Evolutionary conservation across 169 alveolate species (phyloP), one percentile per base, ranked within the genome.

Genomic region (Ichthyophthirius multifiliis): DNA sequence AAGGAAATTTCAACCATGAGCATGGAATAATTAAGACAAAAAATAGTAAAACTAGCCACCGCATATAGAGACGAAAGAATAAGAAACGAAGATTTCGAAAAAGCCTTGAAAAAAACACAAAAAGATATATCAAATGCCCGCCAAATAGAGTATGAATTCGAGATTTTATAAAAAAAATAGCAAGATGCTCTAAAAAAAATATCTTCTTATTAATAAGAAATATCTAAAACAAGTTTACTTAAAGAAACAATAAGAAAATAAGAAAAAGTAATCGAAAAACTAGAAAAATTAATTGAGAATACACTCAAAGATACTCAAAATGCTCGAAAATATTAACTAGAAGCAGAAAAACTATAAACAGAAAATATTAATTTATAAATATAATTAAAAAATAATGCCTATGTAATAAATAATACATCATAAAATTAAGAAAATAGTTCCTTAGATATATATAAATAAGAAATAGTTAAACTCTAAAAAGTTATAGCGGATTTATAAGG

Each of bases 221-320:
- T 94, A 6, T 80, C 89, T 62, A 93, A 92, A 79, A 89, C 89
- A 12, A 86, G 90, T 16, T 71, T 89, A 16, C 93, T 91, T 84
- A 89, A 92, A 80, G 98, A 95, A 75, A 93, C 98, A n/a, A 93
- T 95, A 2, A 92, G 87, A 84, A 95, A 93, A 65, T 93, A 95
- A 88, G 98, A 95, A 84, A 92, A 87, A 73, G 97, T 95, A 10
- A 95, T 95, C 41, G 80, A 92, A 5, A 95, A 92, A 81, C 83
- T 95, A 73, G 98, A 95, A 83, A 92, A 91, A 62, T 65, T 95
- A 43, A 82, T 95, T 32, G 95, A 95, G 62, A 91, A 90, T 48
- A 90, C 96, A 15, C 81, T 95, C 63, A 85, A 92, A 84, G 96
- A 91, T 85, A 90, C 96, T 44, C 83, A 93, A 82, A 85, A 92